Evolutionary conservation across 208 protist species (phyloP), one percentile per base, ranked within the genome.

Genomic region (Trichomonas vaginalis): DNA sequence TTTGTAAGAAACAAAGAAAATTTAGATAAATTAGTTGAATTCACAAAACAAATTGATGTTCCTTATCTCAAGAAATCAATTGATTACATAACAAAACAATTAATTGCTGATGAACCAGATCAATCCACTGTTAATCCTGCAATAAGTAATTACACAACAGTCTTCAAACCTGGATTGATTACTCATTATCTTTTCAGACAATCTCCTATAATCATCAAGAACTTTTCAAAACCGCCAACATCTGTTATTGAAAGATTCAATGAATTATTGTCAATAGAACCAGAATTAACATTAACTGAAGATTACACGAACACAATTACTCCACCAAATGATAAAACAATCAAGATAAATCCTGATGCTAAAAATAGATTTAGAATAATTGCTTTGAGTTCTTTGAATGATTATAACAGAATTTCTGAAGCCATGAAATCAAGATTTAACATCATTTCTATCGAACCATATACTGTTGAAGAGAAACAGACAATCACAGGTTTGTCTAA

Each of bases 241-340:
- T 4, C 45, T 56, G 86, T 92, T 39, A 14, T 92, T 39, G 86
- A 92, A 51, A 48, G 86, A 92, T 92, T 92, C n/a, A 92, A 92
- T 92, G 86, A 92, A 92, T 21, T 92, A 12, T 49, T 92, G 6
- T 27, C 86, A 51, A 14, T 48, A n/a, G 46, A 48, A 51, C 86
- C 40, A 35, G 46, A 17, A 21, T 32, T 92, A 14, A 92, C 86
- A 32, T 92, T 92, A 92, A 45, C 27, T 37, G 86, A 92, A 92
- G 86, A 92, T 92, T 48, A 23, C 0, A 48, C 40, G 17, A 51
- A 92, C 37, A 92, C 86, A 39, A 40, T 92, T 51, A 92, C 86
- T 27, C 21, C 45, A 56, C 3, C 40, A 27, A 51, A 48, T 42
- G 1, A 92, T 35, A 92, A 92, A 35, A n/a, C 21, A 17, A 51